Evolutionary conservation across 1,284 basidiomycete species (phyloP), one percentile per base, ranked within the genome.

Genomic region (Ceratobasidium sp.): DNA sequence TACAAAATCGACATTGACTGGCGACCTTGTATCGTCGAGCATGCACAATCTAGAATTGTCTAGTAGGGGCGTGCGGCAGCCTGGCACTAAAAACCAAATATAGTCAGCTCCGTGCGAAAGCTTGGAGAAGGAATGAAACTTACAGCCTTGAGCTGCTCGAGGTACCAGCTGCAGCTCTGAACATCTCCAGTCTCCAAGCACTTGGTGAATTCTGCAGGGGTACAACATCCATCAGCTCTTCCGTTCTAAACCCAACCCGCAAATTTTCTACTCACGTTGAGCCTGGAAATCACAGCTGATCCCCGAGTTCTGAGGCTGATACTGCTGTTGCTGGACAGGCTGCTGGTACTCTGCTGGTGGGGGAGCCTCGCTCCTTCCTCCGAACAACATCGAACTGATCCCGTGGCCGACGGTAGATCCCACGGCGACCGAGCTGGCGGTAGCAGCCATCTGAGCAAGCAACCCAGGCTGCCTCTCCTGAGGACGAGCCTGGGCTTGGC

Each of bases 321-420:
- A 62, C 72, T 84, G 81, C 74, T 82, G n/a, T n/a, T n/a, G 84
- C 76, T 85, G 84, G 14, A 77, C 79, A 48, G 81, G 81, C 3
- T 81, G 77, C 36, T 67, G 60, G 5, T 45, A 34, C 45, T 62
- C 39, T 4, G 82, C 79, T 57, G 73, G n/a, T n/a, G n/a, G 69
- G 41, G 84, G 83, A 67, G 83, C 83, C 52, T 81, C 84, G 61
- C 84, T 82, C 16, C 83, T 80, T 70, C 90, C 87, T 58, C 93
- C 93, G 76, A 95, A 95, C 72, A 95, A 86, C 91, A 95, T 93
- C 80, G 80, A 86, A 60, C 91, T 93, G 74, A 95, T 79, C 43
- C 93, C 93, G 78, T 95, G 93, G 58, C 93, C 93, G 74, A 95
- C 86, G 62, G 89, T 88, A 16, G 92, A 93, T 52, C 93, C 93